Conservation (phyloP, 345 rosid species). For the Melastoma malabathricum region DNA sequence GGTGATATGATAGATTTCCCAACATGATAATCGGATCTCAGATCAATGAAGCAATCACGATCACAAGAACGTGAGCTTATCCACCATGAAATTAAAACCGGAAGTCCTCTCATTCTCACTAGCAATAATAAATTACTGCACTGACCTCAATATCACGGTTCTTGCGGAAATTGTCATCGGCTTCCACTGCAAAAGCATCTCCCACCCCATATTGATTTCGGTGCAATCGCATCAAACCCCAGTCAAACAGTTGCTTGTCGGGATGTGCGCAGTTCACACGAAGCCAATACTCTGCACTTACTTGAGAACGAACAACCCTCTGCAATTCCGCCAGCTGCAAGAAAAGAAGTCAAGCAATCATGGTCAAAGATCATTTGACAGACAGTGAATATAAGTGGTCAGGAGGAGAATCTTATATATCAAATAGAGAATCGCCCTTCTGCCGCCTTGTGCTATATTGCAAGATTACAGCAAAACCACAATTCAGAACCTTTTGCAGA, state of each 20-base stretch:
- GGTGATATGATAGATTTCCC: too few species aligned
- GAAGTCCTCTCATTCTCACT: too few species aligned
- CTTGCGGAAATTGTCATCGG: constrained; percentile 84
- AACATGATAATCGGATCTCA: too few species aligned
- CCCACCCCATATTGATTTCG: constrained; percentile 76
- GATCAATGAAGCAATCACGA: too few species aligned
- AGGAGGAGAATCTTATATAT: background rate
- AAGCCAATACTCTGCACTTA: constrained; percentile 86
- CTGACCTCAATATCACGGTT: constrained; percentile 92
- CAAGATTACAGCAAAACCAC: background rate
- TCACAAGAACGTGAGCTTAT: too few species aligned
- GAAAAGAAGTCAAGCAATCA: constrained; percentile 9
- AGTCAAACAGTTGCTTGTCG: constrained; percentile 70
- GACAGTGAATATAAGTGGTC: background rate
- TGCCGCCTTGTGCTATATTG: background rate
- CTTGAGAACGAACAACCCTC: constrained; percentile 56
- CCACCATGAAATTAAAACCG: too few species aligned
- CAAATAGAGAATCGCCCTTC: background rate
- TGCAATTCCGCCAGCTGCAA: constrained; percentile 80
- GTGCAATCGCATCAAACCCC: constrained; percentile 88
- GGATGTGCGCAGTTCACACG: constrained; percentile 53
- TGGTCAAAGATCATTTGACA: constrained; percentile 1
- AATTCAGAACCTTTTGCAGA: background rate
- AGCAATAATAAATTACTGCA: background rate
- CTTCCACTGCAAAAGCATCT: constrained; percentile 78